Conservation (phyloP, 164 flowering plant species). For the Stephania cephalantha region DNA sequence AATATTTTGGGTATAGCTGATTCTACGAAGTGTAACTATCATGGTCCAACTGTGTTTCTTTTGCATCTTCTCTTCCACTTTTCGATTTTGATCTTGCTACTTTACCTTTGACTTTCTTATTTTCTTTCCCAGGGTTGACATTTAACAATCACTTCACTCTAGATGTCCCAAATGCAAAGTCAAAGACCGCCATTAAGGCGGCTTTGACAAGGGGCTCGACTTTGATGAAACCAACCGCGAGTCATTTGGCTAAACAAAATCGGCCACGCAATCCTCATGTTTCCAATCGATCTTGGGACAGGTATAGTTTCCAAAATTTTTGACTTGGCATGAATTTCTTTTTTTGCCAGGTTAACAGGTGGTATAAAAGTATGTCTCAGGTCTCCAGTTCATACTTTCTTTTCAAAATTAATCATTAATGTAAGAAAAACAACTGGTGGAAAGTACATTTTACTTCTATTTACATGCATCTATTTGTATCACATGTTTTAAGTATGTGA, state of each 20-base stretch:
- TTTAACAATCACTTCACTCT: conserved; percentile 28
- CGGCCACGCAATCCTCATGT: conserved; percentile 23
- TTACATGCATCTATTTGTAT: neutral
- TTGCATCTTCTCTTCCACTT: neutral
- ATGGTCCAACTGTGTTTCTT: neutral
- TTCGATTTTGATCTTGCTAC: neutral
- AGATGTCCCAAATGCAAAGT: conserved; percentile 29
- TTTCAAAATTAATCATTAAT: too few relatives aligned
- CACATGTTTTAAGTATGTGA: neutral
- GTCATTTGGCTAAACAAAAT: conserved; percentile 88
- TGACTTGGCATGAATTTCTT: neutral
- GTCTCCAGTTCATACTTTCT: too few relatives aligned
- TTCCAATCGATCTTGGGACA: conserved; percentile 35
- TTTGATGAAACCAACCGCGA: conserved; percentile 96
- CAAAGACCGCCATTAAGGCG: conserved; percentile 27
- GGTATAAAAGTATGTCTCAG: too few relatives aligned
- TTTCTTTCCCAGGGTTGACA: conserved; percentile 33
- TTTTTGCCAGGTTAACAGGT: too few relatives aligned
- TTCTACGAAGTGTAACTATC: neutral
- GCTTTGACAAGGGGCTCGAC: conserved; percentile 55
- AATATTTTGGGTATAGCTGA: neutral
- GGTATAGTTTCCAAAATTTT: conserved; percentile 15
- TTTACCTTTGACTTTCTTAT: neutral
- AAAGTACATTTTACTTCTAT: neutral
- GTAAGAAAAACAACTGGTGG: too few relatives aligned